Evolutionary conservation across 176 grass and related monocot species (phyloP).

Genomic region (Cocos nucifera): DNA sequence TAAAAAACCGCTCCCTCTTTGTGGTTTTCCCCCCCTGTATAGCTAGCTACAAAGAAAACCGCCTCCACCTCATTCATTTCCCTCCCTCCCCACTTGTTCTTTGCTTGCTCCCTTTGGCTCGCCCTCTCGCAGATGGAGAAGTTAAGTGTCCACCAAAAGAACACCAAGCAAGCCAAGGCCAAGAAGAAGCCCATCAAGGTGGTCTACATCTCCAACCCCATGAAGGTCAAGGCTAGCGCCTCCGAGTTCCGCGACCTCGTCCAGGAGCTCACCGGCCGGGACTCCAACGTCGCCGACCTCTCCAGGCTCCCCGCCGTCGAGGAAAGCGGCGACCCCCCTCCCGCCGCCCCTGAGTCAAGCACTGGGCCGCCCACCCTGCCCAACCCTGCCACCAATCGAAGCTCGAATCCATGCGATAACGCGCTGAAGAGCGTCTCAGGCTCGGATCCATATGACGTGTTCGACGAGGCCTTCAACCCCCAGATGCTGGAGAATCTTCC

Average conservation of each 20-base stretch:
- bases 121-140: neutral
- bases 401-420: neutral
- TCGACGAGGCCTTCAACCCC: neutral
- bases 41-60: neutral
- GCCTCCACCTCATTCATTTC: neutral
- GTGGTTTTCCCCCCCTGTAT: no score
- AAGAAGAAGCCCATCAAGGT: conserved; percentile 4
- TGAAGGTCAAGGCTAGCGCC: neutral
- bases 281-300: neutral
- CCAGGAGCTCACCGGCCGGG: no score
- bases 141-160: neutral
- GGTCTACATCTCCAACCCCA: neutral
- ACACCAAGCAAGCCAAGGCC: neutral
- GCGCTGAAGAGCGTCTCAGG: neutral
- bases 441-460: neutral
- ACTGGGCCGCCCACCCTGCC: neutral
- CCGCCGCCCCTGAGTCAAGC: neutral
- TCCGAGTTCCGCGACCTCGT: neutral
- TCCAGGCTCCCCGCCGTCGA: neutral
- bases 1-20: no score
- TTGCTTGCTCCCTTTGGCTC: neutral
- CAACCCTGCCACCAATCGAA: neutral
- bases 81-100: neutral
- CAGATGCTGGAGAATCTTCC: neutral
- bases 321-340: neutral